A percentile compares a stretch with the other conserved stretches of the same genome.
Conservation (phyloP, 352 stramenopile species). For the Blastocystis sp. region DNA sequence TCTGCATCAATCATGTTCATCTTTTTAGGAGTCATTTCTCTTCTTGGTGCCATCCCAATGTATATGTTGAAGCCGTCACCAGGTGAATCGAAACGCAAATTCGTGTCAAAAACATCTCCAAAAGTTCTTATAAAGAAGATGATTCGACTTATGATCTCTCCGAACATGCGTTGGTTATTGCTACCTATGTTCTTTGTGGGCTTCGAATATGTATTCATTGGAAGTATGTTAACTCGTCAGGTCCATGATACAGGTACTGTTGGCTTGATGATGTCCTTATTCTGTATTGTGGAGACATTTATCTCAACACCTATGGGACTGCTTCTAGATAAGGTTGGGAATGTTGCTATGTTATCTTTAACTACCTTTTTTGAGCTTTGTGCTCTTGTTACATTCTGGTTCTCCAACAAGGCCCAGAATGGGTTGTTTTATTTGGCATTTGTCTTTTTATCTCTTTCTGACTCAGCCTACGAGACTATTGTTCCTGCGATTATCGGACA, state of each 20-base stretch:
- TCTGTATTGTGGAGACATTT: slow-evolving; percentile 55
- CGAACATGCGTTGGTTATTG: slow-evolving; percentile 53
- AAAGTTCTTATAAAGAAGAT: slow-evolving; percentile 65
- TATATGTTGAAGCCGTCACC: slow-evolving; percentile 45
- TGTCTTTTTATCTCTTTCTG: slow-evolving; percentile 62
- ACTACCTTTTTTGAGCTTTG: slow-evolving; percentile 19
- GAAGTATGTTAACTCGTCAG: slow-evolving; percentile 58
- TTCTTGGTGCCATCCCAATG: slow-evolving; percentile 58
- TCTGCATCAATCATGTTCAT: slow-evolving; percentile 60
- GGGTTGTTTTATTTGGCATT: slow-evolving; percentile 43
- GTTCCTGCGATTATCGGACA: slow-evolving; percentile 50
- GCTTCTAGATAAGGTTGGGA: slow-evolving; percentile 45
- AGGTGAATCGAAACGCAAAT: slow-evolving; percentile 29
- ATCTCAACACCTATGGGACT: slow-evolving; percentile 36
- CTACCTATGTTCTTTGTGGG: slow-evolving; percentile 64
- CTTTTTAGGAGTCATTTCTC: slow-evolving; percentile 9
- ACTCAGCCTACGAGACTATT: slow-evolving; percentile 49
- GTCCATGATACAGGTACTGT: slow-evolving; percentile 35
- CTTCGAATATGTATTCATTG: slow-evolving; percentile 67
- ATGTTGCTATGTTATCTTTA: neutral
- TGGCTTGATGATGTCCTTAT: slow-evolving; percentile 63
- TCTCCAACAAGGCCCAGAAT: slow-evolving; percentile 36
- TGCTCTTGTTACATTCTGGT: slow-evolving; percentile 43
- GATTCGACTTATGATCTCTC: slow-evolving; percentile 39
- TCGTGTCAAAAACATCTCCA: slow-evolving; percentile 38